Conservation (phyloP, 345 rosid genomes). For the Eutrema yunnanense region DNA sequence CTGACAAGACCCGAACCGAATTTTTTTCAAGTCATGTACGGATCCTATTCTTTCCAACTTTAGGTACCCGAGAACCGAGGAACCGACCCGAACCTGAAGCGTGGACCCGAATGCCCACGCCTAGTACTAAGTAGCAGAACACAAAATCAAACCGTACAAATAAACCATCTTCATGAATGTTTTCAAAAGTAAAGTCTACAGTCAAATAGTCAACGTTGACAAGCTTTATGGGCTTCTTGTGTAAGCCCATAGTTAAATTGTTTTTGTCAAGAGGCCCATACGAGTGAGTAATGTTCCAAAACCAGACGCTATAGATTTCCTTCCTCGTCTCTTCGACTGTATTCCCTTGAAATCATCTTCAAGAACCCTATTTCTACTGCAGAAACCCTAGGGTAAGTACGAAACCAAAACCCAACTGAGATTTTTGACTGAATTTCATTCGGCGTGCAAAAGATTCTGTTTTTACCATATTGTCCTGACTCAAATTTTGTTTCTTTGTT, state of each 20-base stretch:
- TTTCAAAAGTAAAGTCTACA: no score
- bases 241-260: background rate
- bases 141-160: no score
- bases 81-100: no score
- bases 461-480: background rate
- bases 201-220: no score
- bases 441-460: background rate
- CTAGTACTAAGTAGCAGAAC: no score
- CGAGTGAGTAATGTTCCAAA: no score
- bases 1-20: no score
- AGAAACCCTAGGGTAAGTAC: background rate
- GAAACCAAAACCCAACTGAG: background rate
- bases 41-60: no score
- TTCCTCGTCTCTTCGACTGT: background rate
- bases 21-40: no score
- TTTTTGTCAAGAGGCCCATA: background rate
- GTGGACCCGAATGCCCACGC: no score
- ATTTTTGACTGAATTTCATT: background rate
- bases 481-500: background rate
- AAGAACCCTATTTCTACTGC: background rate
- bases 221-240: background rate
- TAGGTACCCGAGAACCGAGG: no score
- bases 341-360: background rate
- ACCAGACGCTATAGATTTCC: background rate
- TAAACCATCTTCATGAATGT: no score